Base-by-base conservation (phyloP, 371 early-diverging fungal genomes). In the Coemansia sp. region DNA sequence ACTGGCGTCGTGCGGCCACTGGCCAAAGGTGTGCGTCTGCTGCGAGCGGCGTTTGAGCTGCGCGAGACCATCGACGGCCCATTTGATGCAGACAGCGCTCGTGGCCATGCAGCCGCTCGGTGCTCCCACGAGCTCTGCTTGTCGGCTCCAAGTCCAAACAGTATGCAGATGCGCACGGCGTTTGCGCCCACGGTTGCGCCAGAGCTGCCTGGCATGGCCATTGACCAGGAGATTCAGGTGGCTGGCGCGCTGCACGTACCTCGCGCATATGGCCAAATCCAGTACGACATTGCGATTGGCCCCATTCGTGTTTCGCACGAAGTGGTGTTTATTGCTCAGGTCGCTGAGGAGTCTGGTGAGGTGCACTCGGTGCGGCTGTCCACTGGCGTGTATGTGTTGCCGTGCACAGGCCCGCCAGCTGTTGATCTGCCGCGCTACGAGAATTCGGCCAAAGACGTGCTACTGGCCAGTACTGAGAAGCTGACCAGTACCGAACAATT, bases 181-280 rank as follows among this genome's bases (percentile, higher is more conserved):
- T 73, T 62, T 39, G 60, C 66, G 24, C 64, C 61, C 5, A 57
- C 47, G 11, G 5, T 63, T 1, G 13, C 47, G 16, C 24, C 24
- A 39, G 61, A 26, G 22, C 66, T 63, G 13, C 42, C 66, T 2
- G 77, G 77, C 29, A 31, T 76, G 2, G 59, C 53, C n/a, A 40
- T 76, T 26, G 77, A 76, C 61, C 77, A 76, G 63, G 77, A 76
- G 40, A 68, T 76, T 47, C 61, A 61, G 48, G 47, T 72, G 16
- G 42, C 63, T 4, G 72, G 72, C 27, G 21, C 39, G 21, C 55
- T 76, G n/a, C 10, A 18, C 11, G 57, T 66, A 4, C 77, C 77
- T 10, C 8, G 27, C 4, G 72, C 68, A 2, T 77, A 72, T 60
- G 18, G 37, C 10, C 51, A 31, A 1, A 55, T 77, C 29, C 77